Evolutionary conservation across 2,329 filamentous ascomycete genomes (phyloP), one percentile per base, ranked within the genome.

Genomic region (Ophioceras dolichostomum): DNA sequence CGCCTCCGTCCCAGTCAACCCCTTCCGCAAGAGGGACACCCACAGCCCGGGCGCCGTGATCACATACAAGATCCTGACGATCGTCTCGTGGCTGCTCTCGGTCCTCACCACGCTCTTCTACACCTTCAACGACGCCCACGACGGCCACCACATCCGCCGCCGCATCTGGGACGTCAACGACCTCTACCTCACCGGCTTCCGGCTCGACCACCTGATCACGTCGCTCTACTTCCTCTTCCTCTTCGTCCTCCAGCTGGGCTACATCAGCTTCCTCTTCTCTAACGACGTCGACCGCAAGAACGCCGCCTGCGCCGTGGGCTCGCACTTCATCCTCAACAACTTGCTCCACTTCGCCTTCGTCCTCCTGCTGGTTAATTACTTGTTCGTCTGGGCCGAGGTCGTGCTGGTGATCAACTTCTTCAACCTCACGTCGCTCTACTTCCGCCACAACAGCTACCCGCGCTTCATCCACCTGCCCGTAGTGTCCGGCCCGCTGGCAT

Each of bases 251-350:
- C 87, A 94, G 55, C 61, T 79, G 37, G 76, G 72, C 47, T 94
- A 93, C 57, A 66, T 87, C 41, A 73, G 68, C 49, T 76, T 85
- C 49, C 74, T 94, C 46, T 93, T 86, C 67, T 79, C 76, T 33
- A 64, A 66, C 46, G 73, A 80, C 47, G 53, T 66, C 32, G 71
- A 73, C 20, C 66, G 73, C 37, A 73, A 85, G 44, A 72, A 74
- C 42, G 70, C 76, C 13, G 83, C 86, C 17, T 81, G 80, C 46
- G 78, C 83, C 46, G 79, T 93, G 12, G 86, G 83, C 42, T 72
- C 75, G 47, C 84, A 94, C 65, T 94, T 89, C 59, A 86, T 93
- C 55, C 55, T 82, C 49, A 83, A 86, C 68, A 94, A 94, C 59
- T 62, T 94, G 30, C 70, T 94, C 42, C 75, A 86, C 57, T 82